Conservation (phyloP, 1,139 yeast species). For the Debaryomyces subglobosus region DNA sequence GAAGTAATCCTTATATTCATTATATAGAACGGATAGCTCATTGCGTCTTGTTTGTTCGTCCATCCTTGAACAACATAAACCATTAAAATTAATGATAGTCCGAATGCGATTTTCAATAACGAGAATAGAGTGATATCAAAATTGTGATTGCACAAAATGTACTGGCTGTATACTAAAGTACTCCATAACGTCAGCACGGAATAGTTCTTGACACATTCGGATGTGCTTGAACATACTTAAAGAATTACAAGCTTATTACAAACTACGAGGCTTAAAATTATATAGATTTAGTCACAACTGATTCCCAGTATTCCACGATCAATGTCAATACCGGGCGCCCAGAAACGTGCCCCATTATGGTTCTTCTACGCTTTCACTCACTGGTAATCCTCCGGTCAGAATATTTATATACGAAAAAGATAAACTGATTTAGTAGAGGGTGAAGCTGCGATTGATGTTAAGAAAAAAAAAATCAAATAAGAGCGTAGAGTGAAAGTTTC, state of each 20-base stretch:
- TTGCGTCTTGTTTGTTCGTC: slow-evolving; percentile 8
- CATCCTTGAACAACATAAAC: neutral
- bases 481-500: neutral
- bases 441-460: slow-evolving; percentile 53
- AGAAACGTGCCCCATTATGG: slow-evolving; percentile 54
- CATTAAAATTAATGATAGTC: neutral
- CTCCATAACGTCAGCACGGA: too few relatives aligned
- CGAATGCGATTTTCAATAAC: neutral
- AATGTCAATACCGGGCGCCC: slow-evolving; percentile 60
- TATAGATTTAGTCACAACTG: slow-evolving; percentile 53
- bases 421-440: slow-evolving; percentile 33
- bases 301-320: slow-evolving; percentile 54
- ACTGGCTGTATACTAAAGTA: neutral
- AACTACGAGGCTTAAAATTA: neutral
- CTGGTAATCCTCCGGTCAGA: slow-evolving; percentile 27
- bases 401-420: slow-evolving; percentile 15
- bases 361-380: slow-evolving; percentile 47
- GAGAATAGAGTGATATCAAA: neutral
- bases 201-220: neutral
- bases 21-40: slow-evolving; percentile 28
- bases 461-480: slow-evolving; percentile 13
- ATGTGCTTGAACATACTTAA: neutral
- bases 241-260: neutral
- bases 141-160: neutral
- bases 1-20: slow-evolving; percentile 35